Evolutionary conservation across 1,284 basidiomycete species (phyloP).

Genomic region (Cryptococcus sp.): DNA sequence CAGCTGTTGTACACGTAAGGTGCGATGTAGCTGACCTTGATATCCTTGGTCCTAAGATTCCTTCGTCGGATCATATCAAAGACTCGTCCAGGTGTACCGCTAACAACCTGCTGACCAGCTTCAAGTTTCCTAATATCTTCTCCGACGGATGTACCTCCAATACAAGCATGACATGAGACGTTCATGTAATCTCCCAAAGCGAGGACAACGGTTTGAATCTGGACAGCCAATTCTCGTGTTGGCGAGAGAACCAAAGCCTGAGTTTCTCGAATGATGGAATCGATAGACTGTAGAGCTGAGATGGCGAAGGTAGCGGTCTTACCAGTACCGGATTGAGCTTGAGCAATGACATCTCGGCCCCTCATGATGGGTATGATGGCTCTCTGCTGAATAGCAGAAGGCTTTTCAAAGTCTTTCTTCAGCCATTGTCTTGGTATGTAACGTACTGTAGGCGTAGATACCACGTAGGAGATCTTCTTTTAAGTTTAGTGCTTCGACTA

Average conservation of each 20-base stretch:
- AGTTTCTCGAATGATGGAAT: constrained; percentile 89
- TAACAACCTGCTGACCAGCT: constrained; percentile 96
- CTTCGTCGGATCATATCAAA: constrained; percentile 99
- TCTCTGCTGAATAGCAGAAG: constrained; percentile 97
- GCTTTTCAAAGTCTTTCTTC: constrained; percentile 88
- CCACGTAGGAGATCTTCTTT: constrained; percentile 95
- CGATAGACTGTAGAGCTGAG: constrained; percentile 88
- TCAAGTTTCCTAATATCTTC: constrained; percentile 98
- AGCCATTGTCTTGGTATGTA: not conserved
- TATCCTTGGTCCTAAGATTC: constrained; percentile 89
- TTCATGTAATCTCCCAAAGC: constrained; percentile 99
- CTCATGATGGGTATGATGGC: constrained; percentile 94
- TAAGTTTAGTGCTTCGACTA: constrained; percentile 87
- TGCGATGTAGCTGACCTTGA: constrained; percentile 57
- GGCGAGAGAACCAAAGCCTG: constrained; percentile 94
- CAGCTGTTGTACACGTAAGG: not conserved
- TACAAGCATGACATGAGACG: constrained; percentile 97
- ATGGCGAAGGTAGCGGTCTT: constrained; percentile 99
- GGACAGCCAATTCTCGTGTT: constrained; percentile 91
- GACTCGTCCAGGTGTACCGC: constrained; percentile 95
- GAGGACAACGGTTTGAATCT: constrained; percentile 97
- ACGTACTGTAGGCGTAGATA: constrained; percentile 97
- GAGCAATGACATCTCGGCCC: constrained; percentile 94
- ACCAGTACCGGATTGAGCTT: constrained; percentile 98
- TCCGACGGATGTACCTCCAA: constrained; percentile 94